Evolutionary conservation across 2,329 filamentous ascomycete species (phyloP).

Genomic region (Davidsoniella virescens): DNA sequence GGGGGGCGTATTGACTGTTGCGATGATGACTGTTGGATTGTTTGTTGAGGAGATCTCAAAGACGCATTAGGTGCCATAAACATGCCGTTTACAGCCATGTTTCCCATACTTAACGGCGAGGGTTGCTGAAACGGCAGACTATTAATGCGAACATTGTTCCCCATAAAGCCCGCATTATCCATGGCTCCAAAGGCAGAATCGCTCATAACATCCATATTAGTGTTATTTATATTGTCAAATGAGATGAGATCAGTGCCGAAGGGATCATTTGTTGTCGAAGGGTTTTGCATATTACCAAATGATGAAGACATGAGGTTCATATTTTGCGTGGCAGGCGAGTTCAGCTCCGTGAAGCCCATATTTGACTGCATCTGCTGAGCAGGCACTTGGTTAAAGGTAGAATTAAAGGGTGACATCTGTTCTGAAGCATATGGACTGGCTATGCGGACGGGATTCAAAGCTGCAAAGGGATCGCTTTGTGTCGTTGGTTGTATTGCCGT

Average conservation of each 20-base stretch:
- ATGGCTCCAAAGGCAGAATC: not conserved
- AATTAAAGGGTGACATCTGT: conserved; percentile 1
- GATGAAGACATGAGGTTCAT: not conserved
- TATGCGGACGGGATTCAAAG: conserved; percentile 4
- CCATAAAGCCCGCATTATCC: not conserved
- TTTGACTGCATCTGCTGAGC: too few species aligned
- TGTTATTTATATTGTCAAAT: not conserved
- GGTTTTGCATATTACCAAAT: not conserved
- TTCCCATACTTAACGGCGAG: too few species aligned
- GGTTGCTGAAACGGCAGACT: not conserved
- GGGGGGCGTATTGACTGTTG: conserved; percentile 9
- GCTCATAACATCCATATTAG: not conserved
- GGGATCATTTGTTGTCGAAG: not conserved
- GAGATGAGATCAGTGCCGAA: conserved; percentile 6
- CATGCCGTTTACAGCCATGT: too few species aligned
- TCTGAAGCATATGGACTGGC: conserved; percentile 2
- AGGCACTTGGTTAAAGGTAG: not conserved
- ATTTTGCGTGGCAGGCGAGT: too few species aligned
- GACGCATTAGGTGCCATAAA: not conserved
- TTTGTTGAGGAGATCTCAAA: conserved; percentile 8
- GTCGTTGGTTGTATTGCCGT: not conserved
- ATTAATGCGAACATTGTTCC: not conserved
- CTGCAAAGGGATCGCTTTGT: not conserved
- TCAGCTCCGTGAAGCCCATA: too few species aligned
- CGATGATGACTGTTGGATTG: conserved; percentile 12